Base-by-base conservation (phyloP, 768 basidiomycete species). In the Agrocybe praecox region DNA sequence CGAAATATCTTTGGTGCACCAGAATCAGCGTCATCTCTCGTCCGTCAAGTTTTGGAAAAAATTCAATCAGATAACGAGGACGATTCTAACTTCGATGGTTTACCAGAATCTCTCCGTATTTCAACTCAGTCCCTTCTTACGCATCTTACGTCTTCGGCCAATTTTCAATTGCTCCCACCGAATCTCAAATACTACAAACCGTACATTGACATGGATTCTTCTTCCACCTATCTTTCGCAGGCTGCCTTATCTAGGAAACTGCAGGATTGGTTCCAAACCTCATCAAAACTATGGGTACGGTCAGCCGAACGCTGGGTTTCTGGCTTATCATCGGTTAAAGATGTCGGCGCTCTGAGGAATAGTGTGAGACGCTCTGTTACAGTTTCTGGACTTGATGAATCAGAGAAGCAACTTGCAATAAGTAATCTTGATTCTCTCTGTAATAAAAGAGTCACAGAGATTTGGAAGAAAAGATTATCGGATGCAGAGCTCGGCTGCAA, bases 141-240 rank as follows among this genome's bases (percentile, higher is more conserved):
- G 22, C 79, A 80, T 9, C 80, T 96, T 21, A 94, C 94, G 0
- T 94, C 95, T 0, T 89, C 93, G 0, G 85, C 89, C 22, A 90
- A 94, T 60, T 85, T 95, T 58, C 81, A 87, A 15, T 80, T 92
- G 52, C 80, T 98, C 0, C 93, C 94, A 0, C 65, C 77, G 1
- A 81, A 76, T 56, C 81, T 98, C 57, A 82, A 81, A 61, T 80
- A 82, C 5, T 97, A 95, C 71, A 91, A 87, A 63, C 95, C 95
- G 9, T 96, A 92, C 69, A 83, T 96, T 58, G 89, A 94, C 63
- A 72, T 87, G 6, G 74, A 78, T 9, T 85, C 90, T 0, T 69
- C 84, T 0, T 82, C 85, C 3, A 78, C 85, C 17, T 75, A 76
- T 2, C 69, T 87, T 21, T 69, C 81, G 3, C 76, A 75, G 44